Evolutionary conservation across 1,139 yeast genomes (phyloP), one percentile per base, ranked within the genome.

Genomic region (Nakaseomyces uthaithaninus): DNA sequence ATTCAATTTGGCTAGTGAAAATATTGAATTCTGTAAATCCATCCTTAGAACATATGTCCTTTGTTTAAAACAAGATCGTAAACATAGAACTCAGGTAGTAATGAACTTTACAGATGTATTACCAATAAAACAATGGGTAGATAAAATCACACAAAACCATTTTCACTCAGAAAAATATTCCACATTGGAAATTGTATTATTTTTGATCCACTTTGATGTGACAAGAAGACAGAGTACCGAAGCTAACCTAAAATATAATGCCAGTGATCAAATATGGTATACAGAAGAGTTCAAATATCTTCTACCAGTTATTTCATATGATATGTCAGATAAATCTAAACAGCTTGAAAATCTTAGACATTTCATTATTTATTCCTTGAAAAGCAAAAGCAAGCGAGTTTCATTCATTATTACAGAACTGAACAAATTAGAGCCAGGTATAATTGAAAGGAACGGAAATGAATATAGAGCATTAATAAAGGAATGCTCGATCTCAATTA

Each of bases 311-410:
- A 30, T 49, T 10, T 23, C 40, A 3, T 31, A 35, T 7, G 50
- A 58, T 9, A 51, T 51, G 37, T 38, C 39, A 18, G 42, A 39
- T 3, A 42, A 39, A 9, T 42, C 36, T 25, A 46, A 45, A 28
- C 60, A 55, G 37, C 33, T 56, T 11, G 58, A 56, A 31, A 50
- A 44, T 14, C 33, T 56, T 23, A 43, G 58, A 30, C 38, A 28
- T 23, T 23, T 36, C 11, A 41, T 55, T 7, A 20, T 51, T 12
- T 35, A 42, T 11, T 24, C 36, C 3, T 52, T 48, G 27, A 10
- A 9, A 34, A 11, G 3, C 20, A 27, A n/a, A 26, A 27, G 16
- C 11, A 19, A 2, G 11, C 39, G 18, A 5, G 40, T 12, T 35
- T 51, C 24, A 26, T 35, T 19, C 20, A 41, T 24, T 44, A 42